phyloP scores from a whole-genome alignment of 768 basidiomycete genomes.

The Boletus speciosus region DNA sequence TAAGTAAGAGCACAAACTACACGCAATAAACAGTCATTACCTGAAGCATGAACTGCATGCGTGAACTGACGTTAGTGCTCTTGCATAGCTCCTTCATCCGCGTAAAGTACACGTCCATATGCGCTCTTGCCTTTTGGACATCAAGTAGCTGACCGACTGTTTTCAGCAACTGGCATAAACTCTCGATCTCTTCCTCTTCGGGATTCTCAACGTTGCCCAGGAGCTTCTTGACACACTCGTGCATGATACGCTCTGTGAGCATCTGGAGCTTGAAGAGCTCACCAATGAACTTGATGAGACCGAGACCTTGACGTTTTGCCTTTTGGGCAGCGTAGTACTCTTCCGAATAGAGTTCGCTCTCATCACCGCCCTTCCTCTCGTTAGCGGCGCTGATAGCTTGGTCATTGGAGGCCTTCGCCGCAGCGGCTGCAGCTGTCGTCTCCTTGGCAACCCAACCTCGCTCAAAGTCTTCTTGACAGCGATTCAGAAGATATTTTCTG shows the following conservation, averaged over 20 bases:
- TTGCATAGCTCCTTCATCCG: slow-evolving; percentile 83
- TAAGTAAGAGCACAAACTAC: neutral
- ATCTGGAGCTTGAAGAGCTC: slow-evolving; percentile 99
- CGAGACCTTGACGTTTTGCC: slow-evolving; percentile 95
- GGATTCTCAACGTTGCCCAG: slow-evolving; percentile 91
- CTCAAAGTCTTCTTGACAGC: slow-evolving; percentile 98
- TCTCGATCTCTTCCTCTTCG: slow-evolving; percentile 97
- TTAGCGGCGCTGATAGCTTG: slow-evolving; percentile 70
- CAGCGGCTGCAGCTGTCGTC: slow-evolving; percentile 81
- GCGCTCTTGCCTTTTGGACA: slow-evolving; percentile 71
- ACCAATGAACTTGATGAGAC: slow-evolving; percentile 97
- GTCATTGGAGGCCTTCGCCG: slow-evolving; percentile 81
- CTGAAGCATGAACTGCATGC: slow-evolving; percentile 95
- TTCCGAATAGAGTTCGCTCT: slow-evolving; percentile 81
- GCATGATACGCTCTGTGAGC: slow-evolving; percentile 97
- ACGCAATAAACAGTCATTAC: slow-evolving; percentile 42
- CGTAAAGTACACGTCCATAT: slow-evolving; percentile 91
- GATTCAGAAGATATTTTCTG: slow-evolving; percentile 93
- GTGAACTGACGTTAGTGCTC: slow-evolving; percentile 70
- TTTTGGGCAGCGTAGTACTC: slow-evolving; percentile 97
- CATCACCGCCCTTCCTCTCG: slow-evolving; percentile 52
- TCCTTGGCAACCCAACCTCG: slow-evolving; percentile 91
- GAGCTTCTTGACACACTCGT: slow-evolving; percentile 95
- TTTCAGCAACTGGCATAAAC: slow-evolving; percentile 85
- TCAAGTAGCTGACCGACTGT: slow-evolving; percentile 88